phyloP scores from a whole-genome alignment of 176 grass and related monocot species.

The Triticum turgidum region DNA sequence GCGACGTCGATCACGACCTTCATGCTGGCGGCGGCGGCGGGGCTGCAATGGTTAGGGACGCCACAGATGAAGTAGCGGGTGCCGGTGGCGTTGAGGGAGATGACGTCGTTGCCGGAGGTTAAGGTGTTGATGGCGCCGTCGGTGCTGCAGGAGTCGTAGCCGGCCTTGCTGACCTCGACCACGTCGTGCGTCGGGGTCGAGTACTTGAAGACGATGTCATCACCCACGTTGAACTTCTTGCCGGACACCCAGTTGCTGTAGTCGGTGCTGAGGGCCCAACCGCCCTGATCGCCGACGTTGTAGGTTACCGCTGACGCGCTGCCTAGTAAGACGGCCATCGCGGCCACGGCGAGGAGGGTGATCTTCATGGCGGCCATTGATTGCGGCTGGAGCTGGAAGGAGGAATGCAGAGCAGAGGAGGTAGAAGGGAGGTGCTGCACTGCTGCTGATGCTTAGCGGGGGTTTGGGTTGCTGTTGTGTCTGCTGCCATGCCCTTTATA shows the following conservation, averaged over 20 bases:
- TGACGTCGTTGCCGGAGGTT: slow-evolving; percentile 31
- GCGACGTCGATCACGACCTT: slow-evolving; percentile 50
- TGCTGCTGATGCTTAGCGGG: neutral
- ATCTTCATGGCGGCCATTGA: neutral
- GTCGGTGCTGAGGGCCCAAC: slow-evolving; percentile 44
- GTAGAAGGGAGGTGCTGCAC: neutral
- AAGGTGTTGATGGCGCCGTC: slow-evolving; percentile 5
- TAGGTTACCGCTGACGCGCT: slow-evolving; percentile 44
- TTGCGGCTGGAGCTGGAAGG: slow-evolving; percentile 20
- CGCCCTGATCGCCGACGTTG: slow-evolving; percentile 35
- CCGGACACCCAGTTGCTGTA: slow-evolving; percentile 41
- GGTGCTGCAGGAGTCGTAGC: slow-evolving; percentile 42
- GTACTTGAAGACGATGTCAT: slow-evolving; percentile 58
- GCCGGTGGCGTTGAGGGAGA: slow-evolving; percentile 15
- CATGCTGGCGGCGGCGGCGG: neutral
- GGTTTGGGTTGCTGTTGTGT: neutral
- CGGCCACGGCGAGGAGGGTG: neutral
- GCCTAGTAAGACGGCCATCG: neutral
- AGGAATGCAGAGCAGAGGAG: slow-evolving; percentile 13
- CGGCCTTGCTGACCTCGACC: slow-evolving; percentile 47
- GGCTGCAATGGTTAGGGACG: slow-evolving; percentile 37
- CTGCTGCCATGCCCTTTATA: neutral
- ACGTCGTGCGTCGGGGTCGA: slow-evolving; percentile 10
- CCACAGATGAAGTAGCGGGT: slow-evolving; percentile 69
- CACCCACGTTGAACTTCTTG: slow-evolving; percentile 48